These are phyloP conservation scores for Chalciporus pseudorubinellus DNA, from an alignment of 768 basidiomycete genomes.

Conservation along the genomic window DNA sequence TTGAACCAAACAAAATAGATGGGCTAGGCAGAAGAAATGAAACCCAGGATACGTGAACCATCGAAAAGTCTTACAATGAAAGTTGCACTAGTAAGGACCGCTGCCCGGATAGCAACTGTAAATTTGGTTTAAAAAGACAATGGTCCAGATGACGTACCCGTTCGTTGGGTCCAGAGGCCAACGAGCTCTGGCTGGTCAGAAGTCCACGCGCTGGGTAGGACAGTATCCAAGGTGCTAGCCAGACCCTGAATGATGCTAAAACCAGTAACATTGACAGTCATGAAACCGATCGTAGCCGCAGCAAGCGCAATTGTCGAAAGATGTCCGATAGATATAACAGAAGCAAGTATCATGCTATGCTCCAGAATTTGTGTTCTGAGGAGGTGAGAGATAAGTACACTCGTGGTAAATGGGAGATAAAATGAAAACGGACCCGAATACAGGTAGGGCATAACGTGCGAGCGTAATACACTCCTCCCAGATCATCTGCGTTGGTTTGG, in stretches of 20 bases:
- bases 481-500: neutral
- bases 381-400: neutral
- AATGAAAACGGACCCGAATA: neutral
- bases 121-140: neutral
- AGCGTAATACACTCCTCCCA: neutral
- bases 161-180: slow-evolving; percentile 88
- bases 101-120: slow-evolving; percentile 20
- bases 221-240: slow-evolving; percentile 82
- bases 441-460: neutral
- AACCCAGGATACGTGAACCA: neutral
- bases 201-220: slow-evolving; percentile 94
- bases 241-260: slow-evolving; percentile 80
- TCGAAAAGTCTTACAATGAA: neutral
- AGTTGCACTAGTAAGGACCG: slow-evolving; percentile 50
- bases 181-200: slow-evolving; percentile 80
- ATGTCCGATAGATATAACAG: slow-evolving; percentile 88
- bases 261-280: slow-evolving; percentile 62
- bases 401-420: neutral
- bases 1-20: slow-evolving; percentile 79
- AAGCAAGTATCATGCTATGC: slow-evolving; percentile 80
- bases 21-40: slow-evolving; percentile 29
- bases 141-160: slow-evolving; percentile 45
- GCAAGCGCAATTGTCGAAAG: slow-evolving; percentile 88
- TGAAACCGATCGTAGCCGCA: slow-evolving; percentile 72
- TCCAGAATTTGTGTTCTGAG: slow-evolving; percentile 69